Percentiles rank a stretch among this genome's conserved stretches.
These are phyloP conservation scores for Endotrypanum monterogeii DNA, from an alignment of 208 protist genomes.

Conservation along the genomic window DNA sequence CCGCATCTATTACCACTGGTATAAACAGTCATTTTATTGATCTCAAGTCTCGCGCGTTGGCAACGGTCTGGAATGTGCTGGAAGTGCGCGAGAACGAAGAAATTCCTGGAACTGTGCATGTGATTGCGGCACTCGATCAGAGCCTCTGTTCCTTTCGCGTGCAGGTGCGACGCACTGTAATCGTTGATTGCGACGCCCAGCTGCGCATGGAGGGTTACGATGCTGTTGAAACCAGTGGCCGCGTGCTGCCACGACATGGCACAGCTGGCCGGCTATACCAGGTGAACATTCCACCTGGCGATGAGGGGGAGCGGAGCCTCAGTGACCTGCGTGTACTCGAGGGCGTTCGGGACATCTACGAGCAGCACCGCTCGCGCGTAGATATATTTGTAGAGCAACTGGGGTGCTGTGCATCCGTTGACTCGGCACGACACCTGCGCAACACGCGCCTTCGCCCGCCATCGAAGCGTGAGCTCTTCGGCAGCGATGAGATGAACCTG, in stretches of 20 bases:
- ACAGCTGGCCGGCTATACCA: constrained; percentile 47
- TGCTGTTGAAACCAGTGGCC: constrained; percentile 37
- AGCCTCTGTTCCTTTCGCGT: constrained; percentile 73
- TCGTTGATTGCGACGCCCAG: constrained; percentile 58
- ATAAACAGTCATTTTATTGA: constrained; percentile 83
- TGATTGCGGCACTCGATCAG: constrained; percentile 65
- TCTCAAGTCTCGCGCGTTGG: constrained; percentile 72
- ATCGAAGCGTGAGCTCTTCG: constrained; percentile 71
- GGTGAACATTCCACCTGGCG: constrained; percentile 53
- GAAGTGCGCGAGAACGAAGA: constrained; percentile 73
- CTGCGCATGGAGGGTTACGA: constrained; percentile 18
- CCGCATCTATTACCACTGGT: not conserved
- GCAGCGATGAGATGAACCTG: constrained; percentile 66
- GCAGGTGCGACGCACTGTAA: constrained; percentile 57
- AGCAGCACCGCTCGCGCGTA: constrained; percentile 57
- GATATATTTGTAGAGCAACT: constrained; percentile 64
- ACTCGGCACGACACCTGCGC: constrained; percentile 53
- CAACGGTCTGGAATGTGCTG: constrained; percentile 74
- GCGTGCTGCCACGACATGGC: constrained; percentile 65
- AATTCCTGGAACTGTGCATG: constrained; percentile 49
- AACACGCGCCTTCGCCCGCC: constrained; percentile 38
- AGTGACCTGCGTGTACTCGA: constrained; percentile 66
- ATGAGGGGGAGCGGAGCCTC: constrained; percentile 66
- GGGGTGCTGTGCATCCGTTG: constrained; percentile 70
- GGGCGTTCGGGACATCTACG: constrained; percentile 76